Base-by-base conservation (phyloP, 2,329 filamentous ascomycete species). In the Eutypella sp. region DNA sequence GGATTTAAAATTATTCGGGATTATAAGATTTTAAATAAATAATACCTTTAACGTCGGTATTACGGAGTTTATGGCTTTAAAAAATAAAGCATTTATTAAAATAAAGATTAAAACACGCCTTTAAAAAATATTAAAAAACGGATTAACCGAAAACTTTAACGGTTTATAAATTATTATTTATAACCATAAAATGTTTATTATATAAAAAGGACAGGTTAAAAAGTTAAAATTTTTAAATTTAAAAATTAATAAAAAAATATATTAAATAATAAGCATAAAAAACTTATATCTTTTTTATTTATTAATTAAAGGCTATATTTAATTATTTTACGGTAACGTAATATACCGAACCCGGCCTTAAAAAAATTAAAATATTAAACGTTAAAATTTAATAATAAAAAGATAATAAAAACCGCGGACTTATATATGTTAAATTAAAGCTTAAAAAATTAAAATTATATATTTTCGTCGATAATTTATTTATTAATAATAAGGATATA, bases 211-310 rank as follows among this genome's bases (percentile, higher is more conserved):
- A 29, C 25, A 29, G 25, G 25, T 13, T 29, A 29, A 29, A 29
- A 29, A 29, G 25, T 13, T 29, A 29, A 29, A 7, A 13, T 13
- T 29, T 7, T 13, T 29, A 29, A 29, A 29, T 13, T 13, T 29
- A 7, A 29, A 29, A 29, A 7, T 7, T 29, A 29, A 7, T 13
- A 7, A 29, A 44, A 37, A 15, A 20, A 13, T 47, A 43, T 27
- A 22, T 47, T 10, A 23, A 44, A 23, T 38, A 47, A 29, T 33
- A 38, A 42, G 46, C 42, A 3, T 18, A 38, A 38, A 40, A 40
- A 18, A 38, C 42, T n/a, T 47, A 47, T 25, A 45, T 47, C 31
- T 20, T 38, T 13, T 27, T 38, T 3, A 45, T 44, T 8, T 47
- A 38, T 19, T 33, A 47, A 38, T 42, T 38, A 3, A 42, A 48